A percentile compares a stretch with the other conserved stretches of the same genome.
Evolutionary conservation across 2,329 filamentous ascomycete species (phyloP).

Genomic region (Neophaeococcomyces mojaviensis): DNA sequence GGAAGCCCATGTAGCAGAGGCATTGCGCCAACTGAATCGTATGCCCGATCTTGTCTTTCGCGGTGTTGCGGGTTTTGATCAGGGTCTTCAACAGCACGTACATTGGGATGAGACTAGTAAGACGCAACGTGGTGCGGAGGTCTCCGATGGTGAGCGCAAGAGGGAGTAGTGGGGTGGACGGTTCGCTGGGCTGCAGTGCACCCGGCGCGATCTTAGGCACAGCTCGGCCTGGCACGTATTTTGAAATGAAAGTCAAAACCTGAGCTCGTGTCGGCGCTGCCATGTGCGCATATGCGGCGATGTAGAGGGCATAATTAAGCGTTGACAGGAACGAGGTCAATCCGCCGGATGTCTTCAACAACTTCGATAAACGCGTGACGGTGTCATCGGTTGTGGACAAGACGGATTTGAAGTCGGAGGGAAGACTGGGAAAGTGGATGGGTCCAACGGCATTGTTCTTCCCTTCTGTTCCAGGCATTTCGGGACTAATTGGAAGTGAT

Average conservation of each 20-base stretch:
- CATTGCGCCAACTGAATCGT: conserved; percentile 57
- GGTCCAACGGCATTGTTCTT: conserved; percentile 93
- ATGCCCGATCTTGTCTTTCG: conserved; percentile 33
- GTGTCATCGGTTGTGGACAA: background rate
- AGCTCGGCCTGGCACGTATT: conserved; percentile 17
- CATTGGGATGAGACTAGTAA: conserved; percentile 63
- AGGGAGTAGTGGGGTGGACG: conserved; percentile 38
- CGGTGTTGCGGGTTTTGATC: conserved; percentile 31
- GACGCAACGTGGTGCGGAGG: conserved; percentile 43
- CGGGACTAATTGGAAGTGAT: background rate
- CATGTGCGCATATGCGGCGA: conserved; percentile 51
- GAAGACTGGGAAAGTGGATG: conserved; percentile 67
- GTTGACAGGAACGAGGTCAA: conserved; percentile 64
- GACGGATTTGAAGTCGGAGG: conserved; percentile 2
- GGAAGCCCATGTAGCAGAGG: conserved; percentile 59
- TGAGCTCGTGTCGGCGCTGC: conserved; percentile 30
- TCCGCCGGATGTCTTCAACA: conserved; percentile 60
- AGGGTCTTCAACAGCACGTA: conserved; percentile 68
- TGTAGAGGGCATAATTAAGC: conserved; percentile 59
- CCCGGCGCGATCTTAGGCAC: conserved; percentile 13
- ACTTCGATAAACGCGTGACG: conserved; percentile 33
- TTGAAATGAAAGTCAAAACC: conserved; percentile 15
- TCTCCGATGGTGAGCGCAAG: conserved; percentile 47
- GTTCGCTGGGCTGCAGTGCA: conserved; percentile 43
- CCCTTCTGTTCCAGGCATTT: conserved; percentile 5